Percentiles rank a stretch among this genome's conserved stretches.
phyloP scores from a whole-genome alignment of 352 stramenopile genomes.

The Pythium aphanidermatum region DNA sequence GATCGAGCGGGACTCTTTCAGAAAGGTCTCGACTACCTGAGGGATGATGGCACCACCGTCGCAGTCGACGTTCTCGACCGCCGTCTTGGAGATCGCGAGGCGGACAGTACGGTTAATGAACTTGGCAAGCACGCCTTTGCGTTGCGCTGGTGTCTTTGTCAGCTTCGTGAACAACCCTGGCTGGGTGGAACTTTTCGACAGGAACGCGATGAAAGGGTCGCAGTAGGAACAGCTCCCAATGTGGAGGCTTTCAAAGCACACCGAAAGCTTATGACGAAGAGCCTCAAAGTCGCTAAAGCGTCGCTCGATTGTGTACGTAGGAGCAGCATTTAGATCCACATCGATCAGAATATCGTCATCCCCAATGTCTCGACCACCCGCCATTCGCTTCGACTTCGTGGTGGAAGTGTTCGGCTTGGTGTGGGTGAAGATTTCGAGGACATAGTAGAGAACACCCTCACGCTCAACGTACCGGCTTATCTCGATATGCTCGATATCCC shows the following conservation, averaged over 20 bases:
- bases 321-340: slow-evolving; percentile 8
- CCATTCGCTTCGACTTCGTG: background rate
- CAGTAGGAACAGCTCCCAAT: slow-evolving; percentile 9
- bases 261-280: slow-evolving; percentile 11
- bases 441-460: slow-evolving; percentile 39
- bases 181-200: slow-evolving; percentile 9
- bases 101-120: slow-evolving; percentile 17
- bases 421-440: slow-evolving; percentile 21
- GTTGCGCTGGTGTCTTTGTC: slow-evolving; percentile 12
- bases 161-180: slow-evolving; percentile 18
- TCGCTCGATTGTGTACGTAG: slow-evolving; percentile 9
- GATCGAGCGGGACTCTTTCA: background rate
- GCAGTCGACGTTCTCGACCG: background rate
- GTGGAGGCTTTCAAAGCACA: slow-evolving; percentile 15
- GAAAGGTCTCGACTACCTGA: slow-evolving; percentile 14
- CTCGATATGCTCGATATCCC: slow-evolving; percentile 34
- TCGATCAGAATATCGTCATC: slow-evolving; percentile 12
- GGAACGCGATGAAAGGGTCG: slow-evolving; percentile 13
- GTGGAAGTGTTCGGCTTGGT: background rate
- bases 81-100: slow-evolving; percentile 3
- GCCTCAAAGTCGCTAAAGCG: slow-evolving; percentile 19
- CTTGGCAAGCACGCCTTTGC: slow-evolving; percentile 5
- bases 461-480: slow-evolving; percentile 30
- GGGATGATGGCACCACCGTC: slow-evolving; percentile 15
- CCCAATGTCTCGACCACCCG: background rate